Percentiles rank a stretch among this genome's conserved stretches.
These are phyloP conservation scores for Teratosphaeria zuluensis DNA, from an alignment of 2,329 filamentous ascomycete genomes.

Conservation along the genomic window DNA sequence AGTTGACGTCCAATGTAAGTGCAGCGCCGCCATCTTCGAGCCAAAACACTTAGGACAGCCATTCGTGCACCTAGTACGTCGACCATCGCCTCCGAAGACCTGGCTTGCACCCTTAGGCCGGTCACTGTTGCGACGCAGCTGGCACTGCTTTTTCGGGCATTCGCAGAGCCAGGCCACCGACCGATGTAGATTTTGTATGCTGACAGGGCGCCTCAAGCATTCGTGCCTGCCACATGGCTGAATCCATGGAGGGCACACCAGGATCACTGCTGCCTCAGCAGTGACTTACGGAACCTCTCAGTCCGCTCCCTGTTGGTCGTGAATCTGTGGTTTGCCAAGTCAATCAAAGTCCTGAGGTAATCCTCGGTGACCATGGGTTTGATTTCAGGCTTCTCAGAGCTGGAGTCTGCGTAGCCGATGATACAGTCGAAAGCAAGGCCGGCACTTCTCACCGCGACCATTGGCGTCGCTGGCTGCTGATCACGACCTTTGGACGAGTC, in stretches of 20 bases:
- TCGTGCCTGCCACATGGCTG: neutral
- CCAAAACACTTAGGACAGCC: too few species aligned
- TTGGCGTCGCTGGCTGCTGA: slow-evolving; percentile 30
- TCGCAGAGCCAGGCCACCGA: too few species aligned
- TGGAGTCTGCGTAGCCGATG: slow-evolving; percentile 46
- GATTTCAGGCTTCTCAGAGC: slow-evolving; percentile 22
- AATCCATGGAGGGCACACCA: neutral
- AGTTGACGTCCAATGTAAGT: too few species aligned
- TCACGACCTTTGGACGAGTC: neutral
- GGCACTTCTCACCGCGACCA: slow-evolving; percentile 78
- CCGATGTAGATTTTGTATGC: neutral
- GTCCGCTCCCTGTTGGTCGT: slow-evolving; percentile 59
- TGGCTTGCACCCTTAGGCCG: too few species aligned
- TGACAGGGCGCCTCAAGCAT: neutral
- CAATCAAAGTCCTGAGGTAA: slow-evolving; percentile 59
- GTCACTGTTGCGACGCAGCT: too few species aligned
- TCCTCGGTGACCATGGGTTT: slow-evolving; percentile 51
- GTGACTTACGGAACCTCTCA: slow-evolving; percentile 49
- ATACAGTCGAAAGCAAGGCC: slow-evolving; percentile 75
- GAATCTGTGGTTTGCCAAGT: slow-evolving; percentile 67
- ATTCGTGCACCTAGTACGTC: too few species aligned
- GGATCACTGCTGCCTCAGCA: slow-evolving; percentile 23
- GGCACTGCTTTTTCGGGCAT: too few species aligned
- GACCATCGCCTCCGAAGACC: too few species aligned
- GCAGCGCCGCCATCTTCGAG: too few species aligned